Percentiles rank a stretch among this genome's conserved stretches.
These are phyloP conservation scores for Tilletia caries DNA, from an alignment of 1,284 basidiomycete genomes.

Conservation along the genomic window DNA sequence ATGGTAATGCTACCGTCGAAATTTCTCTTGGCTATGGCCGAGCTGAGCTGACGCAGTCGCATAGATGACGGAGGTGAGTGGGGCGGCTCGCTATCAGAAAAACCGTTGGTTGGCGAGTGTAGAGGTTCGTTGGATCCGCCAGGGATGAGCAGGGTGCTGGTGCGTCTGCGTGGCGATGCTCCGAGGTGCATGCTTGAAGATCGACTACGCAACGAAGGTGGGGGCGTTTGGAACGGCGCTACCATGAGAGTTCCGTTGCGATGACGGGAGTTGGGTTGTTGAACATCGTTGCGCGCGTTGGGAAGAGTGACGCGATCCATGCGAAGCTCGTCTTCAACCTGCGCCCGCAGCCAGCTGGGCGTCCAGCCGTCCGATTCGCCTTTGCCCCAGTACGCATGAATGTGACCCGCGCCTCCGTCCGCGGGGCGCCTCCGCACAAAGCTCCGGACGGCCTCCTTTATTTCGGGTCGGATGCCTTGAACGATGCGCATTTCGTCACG, in stretches of 20 bases:
- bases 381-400: conserved; percentile 24
- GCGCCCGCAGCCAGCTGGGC: conserved; percentile 30
- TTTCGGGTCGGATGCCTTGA: conserved; percentile 17
- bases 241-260: not conserved
- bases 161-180: not conserved
- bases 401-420: conserved; percentile 4
- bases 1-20: conserved; percentile 4
- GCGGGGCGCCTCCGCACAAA: conserved; percentile 21
- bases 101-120: not conserved
- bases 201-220: not conserved
- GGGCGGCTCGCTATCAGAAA: too few species aligned
- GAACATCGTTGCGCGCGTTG: not conserved
- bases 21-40: not conserved
- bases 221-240: not conserved
- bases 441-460: conserved; percentile 14
- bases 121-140: not conserved
- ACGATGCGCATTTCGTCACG: conserved; percentile 34
- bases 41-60: conserved; percentile 1
- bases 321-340: conserved; percentile 23
- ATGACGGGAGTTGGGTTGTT: not conserved
- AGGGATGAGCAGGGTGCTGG: not conserved
- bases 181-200: not conserved
- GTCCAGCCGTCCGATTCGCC: conserved; percentile 31
- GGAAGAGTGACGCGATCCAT: conserved; percentile 13
- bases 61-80: conserved; percentile 1